Evolutionary conservation across 2,329 filamentous ascomycete genomes (phyloP).

Genomic region (Huntiella moniliformis): DNA sequence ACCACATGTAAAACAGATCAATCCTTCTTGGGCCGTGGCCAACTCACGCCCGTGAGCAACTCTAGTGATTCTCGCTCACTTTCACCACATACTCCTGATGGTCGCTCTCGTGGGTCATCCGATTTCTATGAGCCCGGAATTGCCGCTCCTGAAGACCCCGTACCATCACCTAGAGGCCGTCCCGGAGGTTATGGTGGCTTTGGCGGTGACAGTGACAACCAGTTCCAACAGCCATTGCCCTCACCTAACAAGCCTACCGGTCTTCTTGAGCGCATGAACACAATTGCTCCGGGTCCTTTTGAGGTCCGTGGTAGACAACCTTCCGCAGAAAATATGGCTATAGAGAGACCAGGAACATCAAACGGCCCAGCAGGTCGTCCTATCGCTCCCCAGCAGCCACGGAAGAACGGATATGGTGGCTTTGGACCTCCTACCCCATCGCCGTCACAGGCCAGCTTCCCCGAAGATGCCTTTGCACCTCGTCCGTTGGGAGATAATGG

Average conservation of each 20-base stretch:
- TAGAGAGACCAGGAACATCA: slow-evolving; percentile 16
- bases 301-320: slow-evolving; percentile 24
- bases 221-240: slow-evolving; percentile 26
- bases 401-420: slow-evolving; percentile 37
- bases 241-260: slow-evolving; percentile 24
- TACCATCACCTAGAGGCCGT: slow-evolving; percentile 21
- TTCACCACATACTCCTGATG: slow-evolving; percentile 42
- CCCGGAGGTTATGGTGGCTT: slow-evolving; percentile 34
- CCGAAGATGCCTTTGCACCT: slow-evolving; percentile 19
- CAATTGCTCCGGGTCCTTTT: slow-evolving; percentile 48
- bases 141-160: slow-evolving; percentile 21
- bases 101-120: slow-evolving; percentile 23
- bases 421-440: slow-evolving; percentile 30
- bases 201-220: slow-evolving; percentile 19
- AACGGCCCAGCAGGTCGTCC: slow-evolving; percentile 17
- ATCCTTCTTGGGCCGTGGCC: slow-evolving; percentile 32
- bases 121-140: slow-evolving; percentile 29
- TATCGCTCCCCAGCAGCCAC: slow-evolving; percentile 16
- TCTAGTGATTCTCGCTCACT: slow-evolving; percentile 38
- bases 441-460: slow-evolving; percentile 12
- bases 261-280: slow-evolving; percentile 44
- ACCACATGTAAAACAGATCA: slow-evolving; percentile 24
- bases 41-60: slow-evolving; percentile 45
- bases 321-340: slow-evolving; percentile 13
- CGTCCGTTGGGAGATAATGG: slow-evolving; percentile 21